Base-by-base conservation (phyloP, 1,284 basidiomycete genomes). In the Ceratobasidium sp. region DNA sequence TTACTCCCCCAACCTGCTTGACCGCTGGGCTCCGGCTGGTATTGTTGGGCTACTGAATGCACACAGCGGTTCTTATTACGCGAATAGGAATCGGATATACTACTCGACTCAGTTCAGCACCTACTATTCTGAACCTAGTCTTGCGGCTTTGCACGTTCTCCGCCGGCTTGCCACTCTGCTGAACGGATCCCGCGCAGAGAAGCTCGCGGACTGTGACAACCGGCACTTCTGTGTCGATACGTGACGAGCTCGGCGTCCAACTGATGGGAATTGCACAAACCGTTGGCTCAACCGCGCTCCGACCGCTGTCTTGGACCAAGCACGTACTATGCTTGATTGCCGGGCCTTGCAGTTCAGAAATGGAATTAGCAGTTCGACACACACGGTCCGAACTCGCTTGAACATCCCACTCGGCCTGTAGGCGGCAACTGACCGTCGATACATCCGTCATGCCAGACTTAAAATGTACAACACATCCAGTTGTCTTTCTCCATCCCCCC, bases 311-410 rank as follows among this genome's bases (percentile, higher is more conserved):
- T n/a, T n/a, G n/a, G n/a, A n/a, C 27, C n/a, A 34, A 51, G 37
- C 49, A 41, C 49, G 24, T 14, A 64, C 14, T 46, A 46, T 43
- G 46, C 39, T 66, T 27, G 64, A 54, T 66, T 19, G 14, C 64
- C 64, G 64, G 51, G 27, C n/a, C 64, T 66, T 41, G 48, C 24
- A 27, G 29, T 37, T 46, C 46, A 66, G 64, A 66, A 66, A 66
- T 49, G 19, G 34, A 54, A 53, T 19, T 16, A 19, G 24, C 64
- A 49, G 49, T 66, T 66, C 64, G 14, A 54, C 49, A 66, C 64
- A 48, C 64, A 66, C 64, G 64, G 64, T 66, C 64, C 64, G 64
- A 66, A 66, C 64, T 66, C 64, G 64, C 49, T 48, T 66, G 49
- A 66, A 66, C 49, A 37, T 54, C 64, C 54, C 64, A 66, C 9